Evolutionary conservation across 208 protist species (phyloP).

Genomic region (Lotmaria passim): DNA sequence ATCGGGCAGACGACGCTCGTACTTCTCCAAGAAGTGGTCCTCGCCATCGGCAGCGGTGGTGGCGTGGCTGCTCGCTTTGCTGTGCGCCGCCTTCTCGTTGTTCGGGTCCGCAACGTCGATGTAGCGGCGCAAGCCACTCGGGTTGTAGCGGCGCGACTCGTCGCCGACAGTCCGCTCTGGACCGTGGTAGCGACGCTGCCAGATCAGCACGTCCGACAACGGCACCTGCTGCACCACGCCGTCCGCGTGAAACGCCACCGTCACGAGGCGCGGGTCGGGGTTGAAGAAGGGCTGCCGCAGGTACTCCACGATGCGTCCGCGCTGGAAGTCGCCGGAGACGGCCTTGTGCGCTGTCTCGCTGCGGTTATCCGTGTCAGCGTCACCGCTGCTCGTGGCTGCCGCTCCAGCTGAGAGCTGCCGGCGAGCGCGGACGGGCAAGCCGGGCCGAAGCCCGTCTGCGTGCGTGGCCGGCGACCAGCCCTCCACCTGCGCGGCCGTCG

Average conservation of each 20-base stretch:
- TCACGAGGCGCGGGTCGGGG: constrained; percentile 79
- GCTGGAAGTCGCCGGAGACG: constrained; percentile 61
- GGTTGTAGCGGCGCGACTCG: constrained; percentile 73
- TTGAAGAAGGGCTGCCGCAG: constrained; percentile 85
- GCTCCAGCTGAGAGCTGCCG: constrained; percentile 37
- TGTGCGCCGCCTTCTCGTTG: constrained; percentile 43
- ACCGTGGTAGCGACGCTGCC: constrained; percentile 84
- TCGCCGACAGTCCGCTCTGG: constrained; percentile 87
- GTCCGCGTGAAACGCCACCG: constrained; percentile 71
- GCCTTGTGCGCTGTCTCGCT: too few relatives aligned
- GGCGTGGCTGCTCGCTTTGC: too few relatives aligned
- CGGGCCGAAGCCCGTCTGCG: constrained; percentile 73
- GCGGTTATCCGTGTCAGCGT: too few relatives aligned
- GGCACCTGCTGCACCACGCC: constrained; percentile 65
- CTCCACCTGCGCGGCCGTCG: constrained; percentile 66
- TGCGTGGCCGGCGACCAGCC: constrained; percentile 90
- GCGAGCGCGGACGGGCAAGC: constrained; percentile 75
- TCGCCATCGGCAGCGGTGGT: constrained; percentile 15
- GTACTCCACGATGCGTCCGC: constrained; percentile 74
- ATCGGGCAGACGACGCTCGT: constrained; percentile 42
- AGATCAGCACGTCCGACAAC: constrained; percentile 79
- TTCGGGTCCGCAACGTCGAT: constrained; percentile 85
- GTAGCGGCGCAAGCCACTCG: constrained; percentile 67
- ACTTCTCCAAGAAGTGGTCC: constrained; percentile 91
- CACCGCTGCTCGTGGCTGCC: not conserved